Evolutionary conservation across 441 rosid genomes (phyloP), one percentile per base, ranked within the genome.

Genomic region (Erodium moschatum): DNA sequence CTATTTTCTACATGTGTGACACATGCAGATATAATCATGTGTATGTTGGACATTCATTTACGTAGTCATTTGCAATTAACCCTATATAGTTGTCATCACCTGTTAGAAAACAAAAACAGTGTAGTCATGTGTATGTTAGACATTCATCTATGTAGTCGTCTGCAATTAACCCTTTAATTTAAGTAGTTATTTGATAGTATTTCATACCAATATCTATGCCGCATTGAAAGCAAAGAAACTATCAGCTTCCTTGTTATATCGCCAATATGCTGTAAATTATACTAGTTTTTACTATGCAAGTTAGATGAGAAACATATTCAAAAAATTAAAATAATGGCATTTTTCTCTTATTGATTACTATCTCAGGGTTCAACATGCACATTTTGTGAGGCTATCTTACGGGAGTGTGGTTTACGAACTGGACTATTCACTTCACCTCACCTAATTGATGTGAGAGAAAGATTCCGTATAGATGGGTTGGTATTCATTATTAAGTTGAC

Each of bases 341-440:
- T 11, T 8, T 13, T 21, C 61, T 70, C 67, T 6, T 12, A 27
- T 18, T 64, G 67, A 50, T 76, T 13, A 66, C 27, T 75, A 33
- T 73, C 78, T 65, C 82, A 92, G 96, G 98, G 98, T 68, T 92
- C 98, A 63, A 90, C 96, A 12, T 92, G 98, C 78, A 78, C 96
- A 69, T 88, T 92, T 69, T 81, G 81, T 69, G 98, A 90, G 81
- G 85, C 97, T 72, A 88, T 92, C 68, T 82, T 92, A 76, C 85
- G 93, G 65, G 86, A 86, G 68, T 87, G 88, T 80, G 96, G 98
- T 69, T 81, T 88, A 72, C 81, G 80, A 75, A 90, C 97, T 10
- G 98, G 96, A 77, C 72, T 92, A 52, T 92, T 92, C 83, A 92
- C 87, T 63, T 92, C 97, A 29, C 98, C 98, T 50, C 97, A 92